phyloP scores from a whole-genome alignment of 331 rosid species.

The Malus hybrid region DNA sequence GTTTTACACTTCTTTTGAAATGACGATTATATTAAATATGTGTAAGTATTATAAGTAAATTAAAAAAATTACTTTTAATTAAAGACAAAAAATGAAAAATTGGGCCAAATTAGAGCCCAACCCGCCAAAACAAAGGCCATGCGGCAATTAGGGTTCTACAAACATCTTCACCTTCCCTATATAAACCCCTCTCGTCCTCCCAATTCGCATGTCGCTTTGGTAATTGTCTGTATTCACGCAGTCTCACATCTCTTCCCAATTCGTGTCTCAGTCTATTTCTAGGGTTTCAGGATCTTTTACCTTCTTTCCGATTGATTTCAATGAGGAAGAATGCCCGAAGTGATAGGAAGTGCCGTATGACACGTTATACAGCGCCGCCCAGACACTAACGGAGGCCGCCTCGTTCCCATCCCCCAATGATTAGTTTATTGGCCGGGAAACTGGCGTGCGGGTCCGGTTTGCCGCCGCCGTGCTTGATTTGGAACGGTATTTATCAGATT shows the following conservation, averaged over 20 bases:
- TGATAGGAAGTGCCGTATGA: constrained; percentile 98
- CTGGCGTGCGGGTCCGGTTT: neutral
- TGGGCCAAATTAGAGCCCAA: neutral
- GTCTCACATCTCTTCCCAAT: neutral
- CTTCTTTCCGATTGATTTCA: constrained; percentile 10
- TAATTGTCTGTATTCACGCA: neutral
- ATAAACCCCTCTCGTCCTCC: neutral
- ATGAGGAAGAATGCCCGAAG: constrained; percentile 64
- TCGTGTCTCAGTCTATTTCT: too few species aligned
- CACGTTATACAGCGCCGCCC: constrained; percentile 42
- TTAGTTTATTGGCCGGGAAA: constrained; percentile 19
- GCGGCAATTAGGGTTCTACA: neutral
- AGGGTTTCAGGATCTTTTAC: neutral
- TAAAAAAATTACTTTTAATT: too few species aligned
- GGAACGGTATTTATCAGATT: neutral
- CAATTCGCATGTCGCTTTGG: neutral
- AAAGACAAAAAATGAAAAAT: too few species aligned
- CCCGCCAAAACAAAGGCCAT: neutral
- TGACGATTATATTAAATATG: too few species aligned
- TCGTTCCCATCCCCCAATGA: constrained; percentile 23
- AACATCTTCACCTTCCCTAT: neutral
- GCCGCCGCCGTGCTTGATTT: constrained; percentile 20
- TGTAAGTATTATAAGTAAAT: too few species aligned
- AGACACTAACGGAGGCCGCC: neutral
- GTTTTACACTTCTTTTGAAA: too few species aligned